Conservation (phyloP, 331 rosid genomes). For the Cydonia oblonga region DNA sequence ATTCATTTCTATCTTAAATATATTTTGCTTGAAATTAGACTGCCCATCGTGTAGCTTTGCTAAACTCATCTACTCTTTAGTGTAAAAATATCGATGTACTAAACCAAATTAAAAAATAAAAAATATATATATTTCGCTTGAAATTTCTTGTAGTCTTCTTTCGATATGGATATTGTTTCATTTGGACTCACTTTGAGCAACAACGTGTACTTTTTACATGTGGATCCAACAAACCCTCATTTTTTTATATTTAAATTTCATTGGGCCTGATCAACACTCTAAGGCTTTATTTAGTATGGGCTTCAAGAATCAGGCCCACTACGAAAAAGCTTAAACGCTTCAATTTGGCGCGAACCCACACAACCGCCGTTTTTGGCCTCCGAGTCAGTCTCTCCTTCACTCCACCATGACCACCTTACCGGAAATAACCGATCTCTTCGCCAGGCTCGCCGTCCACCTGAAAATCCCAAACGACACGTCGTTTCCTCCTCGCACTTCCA, state of each 20-base stretch:
- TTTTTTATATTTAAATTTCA: too few species aligned
- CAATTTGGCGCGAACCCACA: conserved; percentile 27
- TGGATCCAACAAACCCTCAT: too few species aligned
- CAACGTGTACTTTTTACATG: too few species aligned
- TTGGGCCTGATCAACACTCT: not conserved
- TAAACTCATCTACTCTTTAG: fast-evolving
- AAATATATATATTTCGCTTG: too few species aligned
- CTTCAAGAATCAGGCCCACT: not conserved
- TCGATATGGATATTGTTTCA: too few species aligned
- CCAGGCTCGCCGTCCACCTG: conserved; percentile 24
- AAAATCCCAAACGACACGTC: not conserved
- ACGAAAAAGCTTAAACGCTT: not conserved
- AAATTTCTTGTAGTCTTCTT: too few species aligned
- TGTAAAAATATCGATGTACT: too few species aligned
- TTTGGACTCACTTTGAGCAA: too few species aligned
- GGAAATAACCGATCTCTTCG: conserved; percentile 26
- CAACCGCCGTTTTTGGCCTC: not conserved
- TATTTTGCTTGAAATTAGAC: too few species aligned
- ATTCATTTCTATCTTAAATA: too few species aligned
- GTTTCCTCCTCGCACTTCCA: not conserved
- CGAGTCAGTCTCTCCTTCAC: not conserved
- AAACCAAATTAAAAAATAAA: too few species aligned
- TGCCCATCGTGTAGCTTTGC: too few species aligned
- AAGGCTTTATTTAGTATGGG: not conserved
- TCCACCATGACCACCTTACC: conserved; percentile 8